A percentile compares a stretch with the other conserved stretches of the same genome.
These are phyloP conservation scores for Pythium aphanidermatum DNA, from an alignment of 352 stramenopile species.

Conservation along the genomic window DNA sequence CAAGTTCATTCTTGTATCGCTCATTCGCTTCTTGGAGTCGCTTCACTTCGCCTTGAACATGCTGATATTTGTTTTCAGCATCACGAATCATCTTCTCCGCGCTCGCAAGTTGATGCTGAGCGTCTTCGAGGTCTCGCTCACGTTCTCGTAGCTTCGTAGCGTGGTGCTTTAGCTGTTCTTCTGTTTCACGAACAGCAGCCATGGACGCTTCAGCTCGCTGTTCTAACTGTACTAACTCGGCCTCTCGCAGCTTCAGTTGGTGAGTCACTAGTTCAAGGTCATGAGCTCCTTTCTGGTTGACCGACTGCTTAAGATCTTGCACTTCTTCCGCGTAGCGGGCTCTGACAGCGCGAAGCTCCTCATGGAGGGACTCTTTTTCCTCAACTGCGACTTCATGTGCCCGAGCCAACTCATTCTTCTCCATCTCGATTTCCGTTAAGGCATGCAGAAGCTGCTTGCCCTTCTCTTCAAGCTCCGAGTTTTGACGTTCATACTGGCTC, in stretches of 20 bases:
- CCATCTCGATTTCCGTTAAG: conserved; percentile 12
- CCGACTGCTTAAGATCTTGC: too few species aligned
- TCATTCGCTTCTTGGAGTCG: conserved; percentile 12
- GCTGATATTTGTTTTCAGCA: conserved; percentile 1
- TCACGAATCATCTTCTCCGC: conserved; percentile 3
- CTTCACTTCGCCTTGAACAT: conserved; percentile 3
- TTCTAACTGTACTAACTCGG: too few species aligned
- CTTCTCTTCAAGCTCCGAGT: conserved; percentile 33
- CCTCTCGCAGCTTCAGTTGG: too few species aligned
- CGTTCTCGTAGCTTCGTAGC: conserved; percentile 6
- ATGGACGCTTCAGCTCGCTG: too few species aligned
- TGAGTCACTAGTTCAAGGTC: too few species aligned
- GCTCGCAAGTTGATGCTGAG: conserved; percentile 2
- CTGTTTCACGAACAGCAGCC: too few species aligned
- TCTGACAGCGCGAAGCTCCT: too few species aligned
- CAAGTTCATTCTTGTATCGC: conserved; percentile 11
- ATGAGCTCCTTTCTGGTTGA: too few species aligned
- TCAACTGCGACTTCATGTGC: not conserved
- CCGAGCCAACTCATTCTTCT: conserved; percentile 9
- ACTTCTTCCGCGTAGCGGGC: too few species aligned
- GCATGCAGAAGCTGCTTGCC: conserved; percentile 9
- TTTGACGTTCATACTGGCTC: conserved; percentile 47
- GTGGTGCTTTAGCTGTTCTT: too few species aligned
- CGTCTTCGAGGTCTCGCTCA: conserved; percentile 4
- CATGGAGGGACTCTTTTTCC: conserved; percentile 9